phyloP scores from a whole-genome alignment of 1,284 basidiomycete species.

The Trametes sp. region DNA sequence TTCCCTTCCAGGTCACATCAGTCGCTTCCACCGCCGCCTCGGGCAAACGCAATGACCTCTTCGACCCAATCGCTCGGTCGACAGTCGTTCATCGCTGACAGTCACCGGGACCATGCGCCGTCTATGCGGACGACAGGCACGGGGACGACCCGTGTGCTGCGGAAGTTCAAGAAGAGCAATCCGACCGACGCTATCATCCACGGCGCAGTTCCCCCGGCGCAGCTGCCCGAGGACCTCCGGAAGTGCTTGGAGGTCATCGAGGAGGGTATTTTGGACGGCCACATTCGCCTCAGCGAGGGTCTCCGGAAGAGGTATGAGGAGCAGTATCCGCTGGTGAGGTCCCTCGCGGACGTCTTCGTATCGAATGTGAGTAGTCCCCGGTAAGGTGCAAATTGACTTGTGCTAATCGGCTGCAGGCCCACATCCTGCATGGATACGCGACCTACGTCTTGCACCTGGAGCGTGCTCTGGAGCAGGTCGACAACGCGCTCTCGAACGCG shows the following conservation, averaged over 20 bases:
- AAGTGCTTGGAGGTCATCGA: slow-evolving; percentile 87
- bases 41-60: slow-evolving; percentile 56
- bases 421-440: slow-evolving; percentile 91
- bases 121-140: slow-evolving; percentile 46
- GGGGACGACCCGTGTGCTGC: slow-evolving; percentile 59
- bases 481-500: slow-evolving; percentile 76
- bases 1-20: slow-evolving; percentile 83
- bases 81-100: slow-evolving; percentile 57
- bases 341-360: slow-evolving; percentile 92
- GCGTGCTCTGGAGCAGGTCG: slow-evolving; percentile 86
- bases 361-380: slow-evolving; percentile 73
- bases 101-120: slow-evolving; percentile 50
- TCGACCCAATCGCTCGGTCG: slow-evolving; percentile 76
- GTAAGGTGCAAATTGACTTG: slow-evolving; percentile 6
- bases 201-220: slow-evolving; percentile 70
- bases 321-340: slow-evolving; percentile 91
- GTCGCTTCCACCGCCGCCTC: slow-evolving; percentile 76
- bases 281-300: slow-evolving; percentile 82
- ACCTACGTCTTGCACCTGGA: slow-evolving; percentile 93
- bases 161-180: slow-evolving; percentile 73
- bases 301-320: slow-evolving; percentile 90
- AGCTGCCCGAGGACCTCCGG: slow-evolving; percentile 86
- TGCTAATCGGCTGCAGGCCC: slow-evolving; percentile 62
- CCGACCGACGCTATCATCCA: slow-evolving; percentile 55
- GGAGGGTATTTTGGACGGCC: slow-evolving; percentile 85